Conservation (phyloP, 1,139 yeast genomes). For the Kodamaea sp. region DNA sequence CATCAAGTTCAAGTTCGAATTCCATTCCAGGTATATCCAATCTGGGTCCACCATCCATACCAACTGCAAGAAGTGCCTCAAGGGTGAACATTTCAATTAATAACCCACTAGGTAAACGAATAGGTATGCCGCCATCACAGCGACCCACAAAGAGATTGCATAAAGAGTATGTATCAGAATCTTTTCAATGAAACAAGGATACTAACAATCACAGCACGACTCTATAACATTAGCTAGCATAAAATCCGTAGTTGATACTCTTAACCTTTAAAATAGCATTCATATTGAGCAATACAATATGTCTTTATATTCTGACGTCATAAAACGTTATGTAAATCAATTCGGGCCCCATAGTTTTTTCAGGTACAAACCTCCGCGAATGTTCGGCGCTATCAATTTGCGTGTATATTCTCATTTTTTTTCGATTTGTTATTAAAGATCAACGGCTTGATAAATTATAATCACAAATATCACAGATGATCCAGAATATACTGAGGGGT, state of each 20-base stretch:
- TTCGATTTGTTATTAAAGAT: too few relatives aligned
- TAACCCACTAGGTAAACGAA: constrained; percentile 21
- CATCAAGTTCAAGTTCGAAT: background rate
- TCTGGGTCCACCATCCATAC: background rate
- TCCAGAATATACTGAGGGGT: constrained; percentile 7
- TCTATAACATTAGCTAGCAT: background rate
- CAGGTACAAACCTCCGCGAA: too few relatives aligned
- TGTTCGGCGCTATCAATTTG: too few relatives aligned
- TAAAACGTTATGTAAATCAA: too few relatives aligned
- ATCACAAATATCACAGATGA: constrained; percentile 1
- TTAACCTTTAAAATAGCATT: too few relatives aligned
- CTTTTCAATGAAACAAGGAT: constrained; percentile 3
- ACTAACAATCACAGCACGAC: constrained; percentile 3
- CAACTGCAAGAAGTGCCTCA: background rate
- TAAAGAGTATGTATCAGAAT: constrained; percentile 9
- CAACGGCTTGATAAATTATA: constrained; percentile 3
- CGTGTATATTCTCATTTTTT: too few relatives aligned
- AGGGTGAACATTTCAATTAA: background rate
- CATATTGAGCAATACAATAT: too few relatives aligned
- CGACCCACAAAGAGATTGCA: constrained; percentile 17
- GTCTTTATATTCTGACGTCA: too few relatives aligned
- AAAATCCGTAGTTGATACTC: background rate
- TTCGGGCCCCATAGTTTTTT: too few relatives aligned
- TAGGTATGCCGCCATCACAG: constrained; percentile 35
- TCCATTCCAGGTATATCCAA: background rate